Conservation (phyloP, 331 rosid species). For the Acacia pycnantha region DNA sequence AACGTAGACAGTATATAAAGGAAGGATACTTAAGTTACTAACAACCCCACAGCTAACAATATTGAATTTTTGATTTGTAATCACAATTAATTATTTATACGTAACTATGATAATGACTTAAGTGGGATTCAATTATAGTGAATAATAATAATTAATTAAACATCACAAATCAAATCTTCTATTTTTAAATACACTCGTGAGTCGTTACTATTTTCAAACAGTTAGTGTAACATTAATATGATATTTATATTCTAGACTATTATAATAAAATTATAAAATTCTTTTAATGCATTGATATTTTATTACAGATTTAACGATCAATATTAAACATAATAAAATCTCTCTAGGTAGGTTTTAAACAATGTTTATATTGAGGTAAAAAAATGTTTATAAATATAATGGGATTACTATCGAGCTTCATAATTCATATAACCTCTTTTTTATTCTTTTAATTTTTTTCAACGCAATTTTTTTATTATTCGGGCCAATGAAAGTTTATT, state of each 20-base stretch:
- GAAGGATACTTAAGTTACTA: slow-evolving; percentile 1
- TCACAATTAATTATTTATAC: not conserved
- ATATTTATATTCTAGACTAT: not conserved
- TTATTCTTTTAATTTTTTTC: not conserved
- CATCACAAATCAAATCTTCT: not conserved
- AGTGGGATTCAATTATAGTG: not conserved
- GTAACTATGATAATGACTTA: not conserved
- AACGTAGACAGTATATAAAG: not conserved
- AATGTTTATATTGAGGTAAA: not conserved
- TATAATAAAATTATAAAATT: not conserved
- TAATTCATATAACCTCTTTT: not conserved
- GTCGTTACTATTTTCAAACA: not conserved
- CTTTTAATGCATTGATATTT: not conserved
- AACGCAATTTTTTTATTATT: not conserved
- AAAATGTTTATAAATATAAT: not conserved
- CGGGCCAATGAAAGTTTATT: not conserved
- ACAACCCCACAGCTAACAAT: not conserved
- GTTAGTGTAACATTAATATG: not conserved
- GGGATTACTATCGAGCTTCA: not conserved
- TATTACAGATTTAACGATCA: not conserved
- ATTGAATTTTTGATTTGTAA: not conserved
- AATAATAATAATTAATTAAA: not conserved
- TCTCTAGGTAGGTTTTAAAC: not conserved
- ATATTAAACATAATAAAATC: not conserved
- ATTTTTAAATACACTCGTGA: not conserved